Base-by-base conservation (phyloP, 2,329 filamentous ascomycete genomes). In the Cladophialophora yegresii region DNA sequence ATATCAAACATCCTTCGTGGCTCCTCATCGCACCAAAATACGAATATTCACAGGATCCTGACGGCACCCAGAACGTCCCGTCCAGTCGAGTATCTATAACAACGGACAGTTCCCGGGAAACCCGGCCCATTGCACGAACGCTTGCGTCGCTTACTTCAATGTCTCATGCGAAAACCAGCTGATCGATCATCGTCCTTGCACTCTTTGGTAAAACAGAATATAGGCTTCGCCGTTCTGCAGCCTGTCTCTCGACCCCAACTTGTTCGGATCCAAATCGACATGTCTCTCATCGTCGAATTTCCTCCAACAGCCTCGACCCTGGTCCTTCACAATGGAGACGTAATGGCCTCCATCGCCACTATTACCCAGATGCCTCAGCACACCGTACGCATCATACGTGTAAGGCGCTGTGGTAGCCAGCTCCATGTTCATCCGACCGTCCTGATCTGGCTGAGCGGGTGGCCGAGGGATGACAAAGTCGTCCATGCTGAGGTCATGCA, bases 321-420 rank as follows among this genome's bases (percentile, higher is more conserved):
- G 80, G 71, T 89, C 85, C 51, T 85, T 84, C 66, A 90, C 85
- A 63, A 89, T 87, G 3, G 87, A 84, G 59, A 89, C 88, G 75
- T 97, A 97, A 77, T 97, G 93, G 0, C 93, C 93, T 57, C 85
- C 85, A 43, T 85, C 84, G 58, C 90, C 81, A 0, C 83, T 86
- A 0, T 79, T 79, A 23, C 93, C 93, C 3, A 85, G 77, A 75
- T 97, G 93, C 67, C 90, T 83, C 60, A 96, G 85, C 6, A 97
- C 89, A 1, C 88, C 93, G 74, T 96, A 97, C 58, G 90, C 88
- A 73, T 96, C 89, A 76, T 97, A 99, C 4, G 81, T 79, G 73
- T 90, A 92, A 0, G 90, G 88, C 0, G 75, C 75, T 58, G 73
- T 79, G 61, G 71, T 78, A 59, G 71, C 75, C 33, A 53, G 45